These are phyloP conservation scores for Thermoascus crustaceus DNA, from an alignment of 2,329 filamentous ascomycete species.

Conservation along the genomic window DNA sequence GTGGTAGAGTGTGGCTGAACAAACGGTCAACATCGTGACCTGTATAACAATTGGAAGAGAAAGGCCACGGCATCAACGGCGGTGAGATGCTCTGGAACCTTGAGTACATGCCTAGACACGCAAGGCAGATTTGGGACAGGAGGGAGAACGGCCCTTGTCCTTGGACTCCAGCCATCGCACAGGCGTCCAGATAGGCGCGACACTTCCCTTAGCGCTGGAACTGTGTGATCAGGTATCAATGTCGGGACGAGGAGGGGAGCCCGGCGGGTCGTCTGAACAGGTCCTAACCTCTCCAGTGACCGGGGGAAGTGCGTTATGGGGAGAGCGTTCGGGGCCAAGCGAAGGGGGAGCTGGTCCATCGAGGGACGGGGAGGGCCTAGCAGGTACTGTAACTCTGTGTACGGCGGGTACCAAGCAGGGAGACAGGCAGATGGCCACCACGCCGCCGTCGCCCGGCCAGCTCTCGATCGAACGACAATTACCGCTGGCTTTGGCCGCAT, in stretches of 20 bases:
- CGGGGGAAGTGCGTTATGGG: neutral
- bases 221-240: neutral
- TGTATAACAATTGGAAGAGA: slow-evolving; percentile 21
- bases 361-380: no score
- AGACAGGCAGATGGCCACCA: no score
- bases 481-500: no score
- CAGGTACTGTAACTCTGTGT: no score
- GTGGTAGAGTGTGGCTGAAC: slow-evolving; percentile 18
- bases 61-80: slow-evolving; percentile 18
- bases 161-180: slow-evolving; percentile 6
- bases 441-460: no score
- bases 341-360: no score
- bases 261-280: neutral
- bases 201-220: neutral
- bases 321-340: slow-evolving; percentile 4
- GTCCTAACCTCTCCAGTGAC: neutral
- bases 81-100: slow-evolving; percentile 17
- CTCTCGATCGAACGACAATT: no score
- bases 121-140: slow-evolving; percentile 29
- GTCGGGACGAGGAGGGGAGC: neutral
- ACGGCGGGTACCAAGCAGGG: no score
- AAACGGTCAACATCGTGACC: slow-evolving; percentile 12
- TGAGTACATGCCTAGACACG: slow-evolving; percentile 21
- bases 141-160: slow-evolving; percentile 5
- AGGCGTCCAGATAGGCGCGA: slow-evolving; percentile 9